phyloP scores from a whole-genome alignment of 106 monocot species.

The Allium fistulosum region DNA sequence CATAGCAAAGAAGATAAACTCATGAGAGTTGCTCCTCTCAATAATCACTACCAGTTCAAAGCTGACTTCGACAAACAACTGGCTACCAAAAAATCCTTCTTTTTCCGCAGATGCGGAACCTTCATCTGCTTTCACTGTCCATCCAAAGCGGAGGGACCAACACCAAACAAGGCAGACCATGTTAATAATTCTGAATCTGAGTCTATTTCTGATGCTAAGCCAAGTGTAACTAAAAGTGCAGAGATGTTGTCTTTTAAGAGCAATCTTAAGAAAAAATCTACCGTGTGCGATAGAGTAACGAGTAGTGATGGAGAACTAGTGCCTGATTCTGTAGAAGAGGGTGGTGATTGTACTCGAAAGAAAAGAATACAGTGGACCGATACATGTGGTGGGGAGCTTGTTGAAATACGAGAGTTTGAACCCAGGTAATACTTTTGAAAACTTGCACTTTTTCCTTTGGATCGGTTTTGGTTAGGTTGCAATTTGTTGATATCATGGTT shows the following conservation, averaged over 20 bases:
- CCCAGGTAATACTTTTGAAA: conserved; percentile 35
- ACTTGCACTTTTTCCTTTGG: background rate
- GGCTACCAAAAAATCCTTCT: conserved; percentile 43
- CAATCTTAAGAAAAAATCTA: conserved; percentile 30
- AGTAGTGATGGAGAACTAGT: conserved; percentile 5
- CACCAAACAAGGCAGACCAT: conserved; percentile 31
- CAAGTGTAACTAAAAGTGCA: conserved; percentile 8
- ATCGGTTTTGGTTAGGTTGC: too few species aligned
- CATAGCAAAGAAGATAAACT: conserved; percentile 55
- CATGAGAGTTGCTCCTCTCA: conserved; percentile 66
- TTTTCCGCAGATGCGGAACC: conserved; percentile 33
- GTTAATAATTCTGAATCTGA: conserved; percentile 11
- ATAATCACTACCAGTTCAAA: conserved; percentile 56
- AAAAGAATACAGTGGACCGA: conserved; percentile 85
- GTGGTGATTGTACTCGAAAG: conserved; percentile 11
- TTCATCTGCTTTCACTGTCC: conserved; percentile 35
- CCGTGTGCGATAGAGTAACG: background rate
- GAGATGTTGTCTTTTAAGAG: conserved; percentile 33
- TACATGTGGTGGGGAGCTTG: conserved; percentile 77
- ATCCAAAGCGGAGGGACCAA: conserved; percentile 25
- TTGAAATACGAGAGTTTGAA: conserved; percentile 86
- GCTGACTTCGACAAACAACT: conserved; percentile 32
- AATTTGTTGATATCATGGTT: too few species aligned
- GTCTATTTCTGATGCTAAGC: background rate
- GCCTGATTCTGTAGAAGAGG: conserved; percentile 11